Evolutionary conservation across 2,329 filamentous ascomycete genomes (phyloP).

Genomic region (Beauveria caledonica): DNA sequence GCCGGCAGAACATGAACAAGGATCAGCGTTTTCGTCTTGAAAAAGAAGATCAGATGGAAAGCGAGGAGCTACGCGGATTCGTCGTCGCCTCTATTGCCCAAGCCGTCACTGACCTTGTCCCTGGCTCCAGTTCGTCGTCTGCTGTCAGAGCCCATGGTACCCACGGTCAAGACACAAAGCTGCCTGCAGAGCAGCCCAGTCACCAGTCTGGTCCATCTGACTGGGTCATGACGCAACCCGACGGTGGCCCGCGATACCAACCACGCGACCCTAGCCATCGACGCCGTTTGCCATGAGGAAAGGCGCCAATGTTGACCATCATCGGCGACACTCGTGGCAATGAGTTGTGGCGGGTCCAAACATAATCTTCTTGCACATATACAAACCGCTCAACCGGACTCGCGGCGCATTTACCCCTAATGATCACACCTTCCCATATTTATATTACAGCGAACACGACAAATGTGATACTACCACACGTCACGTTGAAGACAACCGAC

Average conservation of each 20-base stretch:
- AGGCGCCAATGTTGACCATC: background rate
- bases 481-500: constrained; percentile 8
- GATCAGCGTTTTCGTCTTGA: constrained; percentile 74
- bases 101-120: constrained; percentile 61
- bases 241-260: constrained; percentile 31
- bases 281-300: constrained; percentile 25
- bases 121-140: constrained; percentile 32
- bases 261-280: constrained; percentile 38
- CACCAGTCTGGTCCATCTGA: constrained; percentile 43
- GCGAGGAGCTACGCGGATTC: constrained; percentile 65
- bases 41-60: constrained; percentile 70
- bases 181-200: constrained; percentile 51
- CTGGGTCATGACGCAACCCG: constrained; percentile 42
- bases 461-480: background rate
- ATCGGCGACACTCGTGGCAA: constrained; percentile 7
- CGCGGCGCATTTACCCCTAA: background rate
- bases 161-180: constrained; percentile 47
- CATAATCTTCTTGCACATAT: constrained; percentile 12
- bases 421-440: background rate
- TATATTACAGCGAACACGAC: constrained; percentile 8
- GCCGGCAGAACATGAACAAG: constrained; percentile 77
- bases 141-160: constrained; percentile 17
- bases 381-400: background rate
- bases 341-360: constrained; percentile 14
- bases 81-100: constrained; percentile 67